These are phyloP conservation scores for Neostapfia colusana DNA, from an alignment of 176 grass and related monocot species.

Conservation along the genomic window DNA sequence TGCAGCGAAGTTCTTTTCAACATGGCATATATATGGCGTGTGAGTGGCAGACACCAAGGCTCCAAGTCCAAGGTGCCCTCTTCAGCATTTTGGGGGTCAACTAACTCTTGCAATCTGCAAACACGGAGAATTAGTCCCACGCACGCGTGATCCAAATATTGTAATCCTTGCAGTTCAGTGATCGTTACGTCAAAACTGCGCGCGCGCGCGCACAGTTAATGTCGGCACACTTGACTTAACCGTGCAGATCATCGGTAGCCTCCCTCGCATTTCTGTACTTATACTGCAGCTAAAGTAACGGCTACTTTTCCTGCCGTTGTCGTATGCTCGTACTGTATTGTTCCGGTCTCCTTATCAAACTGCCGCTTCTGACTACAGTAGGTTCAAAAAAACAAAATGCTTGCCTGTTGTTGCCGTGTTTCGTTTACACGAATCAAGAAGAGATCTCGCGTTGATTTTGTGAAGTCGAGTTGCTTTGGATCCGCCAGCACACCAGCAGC, in stretches of 20 bases:
- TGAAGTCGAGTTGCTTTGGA: neutral
- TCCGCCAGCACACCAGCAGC: neutral
- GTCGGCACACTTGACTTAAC: neutral
- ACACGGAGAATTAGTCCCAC: too few relatives aligned
- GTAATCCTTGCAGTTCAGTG: neutral
- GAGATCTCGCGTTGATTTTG: slow-evolving; percentile 15
- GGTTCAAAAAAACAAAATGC: slow-evolving; percentile 1
- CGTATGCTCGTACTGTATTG: neutral
- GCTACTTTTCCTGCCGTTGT: slow-evolving; percentile 10
- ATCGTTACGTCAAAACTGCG: neutral
- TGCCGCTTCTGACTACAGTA: slow-evolving; percentile 8
- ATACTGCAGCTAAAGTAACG: slow-evolving; percentile 7
- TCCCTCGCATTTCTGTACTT: neutral
- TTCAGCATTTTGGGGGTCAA: too few relatives aligned
- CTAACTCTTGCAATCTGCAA: too few relatives aligned
- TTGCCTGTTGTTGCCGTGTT: neutral
- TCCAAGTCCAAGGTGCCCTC: too few relatives aligned
- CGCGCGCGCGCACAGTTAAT: neutral
- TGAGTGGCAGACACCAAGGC: too few relatives aligned
- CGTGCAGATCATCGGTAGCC: neutral
- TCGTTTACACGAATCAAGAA: slow-evolving; percentile 20
- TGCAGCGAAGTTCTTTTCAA: too few relatives aligned
- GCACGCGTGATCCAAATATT: neutral
- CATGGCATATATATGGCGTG: too few relatives aligned
- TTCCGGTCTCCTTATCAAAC: neutral